Percentiles rank a stretch among this genome's conserved stretches.
These are phyloP conservation scores for Fonsecaea monophora DNA, from an alignment of 2,329 filamentous ascomycete species.

Conservation along the genomic window DNA sequence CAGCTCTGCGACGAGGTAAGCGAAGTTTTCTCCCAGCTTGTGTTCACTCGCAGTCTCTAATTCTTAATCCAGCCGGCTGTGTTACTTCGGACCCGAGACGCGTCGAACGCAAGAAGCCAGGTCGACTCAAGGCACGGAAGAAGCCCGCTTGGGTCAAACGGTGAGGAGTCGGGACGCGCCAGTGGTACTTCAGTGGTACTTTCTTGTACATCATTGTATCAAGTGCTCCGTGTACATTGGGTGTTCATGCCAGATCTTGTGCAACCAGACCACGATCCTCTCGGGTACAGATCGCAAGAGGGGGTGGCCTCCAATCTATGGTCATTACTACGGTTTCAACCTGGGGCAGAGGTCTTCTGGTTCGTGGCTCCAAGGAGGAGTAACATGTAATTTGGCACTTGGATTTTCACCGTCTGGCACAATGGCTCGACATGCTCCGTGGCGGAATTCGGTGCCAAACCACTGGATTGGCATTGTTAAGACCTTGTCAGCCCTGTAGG, in stretches of 20 bases:
- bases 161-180: slow-evolving; percentile 46
- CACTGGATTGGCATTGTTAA: not conserved
- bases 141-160: slow-evolving; percentile 97
- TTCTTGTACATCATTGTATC: slow-evolving; percentile 42
- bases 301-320: not conserved
- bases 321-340: slow-evolving; percentile 3
- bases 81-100: slow-evolving; percentile 87
- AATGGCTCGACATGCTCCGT: slow-evolving; percentile 13
- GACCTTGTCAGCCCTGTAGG: slow-evolving; percentile 21
- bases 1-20: slow-evolving; percentile 85
- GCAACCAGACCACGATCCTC: slow-evolving; percentile 6
- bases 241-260: slow-evolving; percentile 11
- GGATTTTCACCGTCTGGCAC: slow-evolving; percentile 7
- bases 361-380: not conserved
- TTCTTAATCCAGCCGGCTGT: slow-evolving; percentile 73
- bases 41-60: slow-evolving; percentile 26
- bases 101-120: slow-evolving; percentile 98
- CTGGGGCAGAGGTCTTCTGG: not conserved
- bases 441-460: slow-evolving; percentile 3
- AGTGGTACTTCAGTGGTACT: slow-evolving; percentile 20
- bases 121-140: slow-evolving; percentile 95
- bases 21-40: slow-evolving; percentile 34
- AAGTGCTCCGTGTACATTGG: slow-evolving; percentile 38
- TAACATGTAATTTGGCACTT: slow-evolving; percentile 7
- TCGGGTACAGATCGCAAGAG: not conserved